Percentiles rank a stretch among this genome's conserved stretches.
Evolutionary conservation across 805 yeast species (phyloP).

Genomic region (Lipomyces kockii): DNA sequence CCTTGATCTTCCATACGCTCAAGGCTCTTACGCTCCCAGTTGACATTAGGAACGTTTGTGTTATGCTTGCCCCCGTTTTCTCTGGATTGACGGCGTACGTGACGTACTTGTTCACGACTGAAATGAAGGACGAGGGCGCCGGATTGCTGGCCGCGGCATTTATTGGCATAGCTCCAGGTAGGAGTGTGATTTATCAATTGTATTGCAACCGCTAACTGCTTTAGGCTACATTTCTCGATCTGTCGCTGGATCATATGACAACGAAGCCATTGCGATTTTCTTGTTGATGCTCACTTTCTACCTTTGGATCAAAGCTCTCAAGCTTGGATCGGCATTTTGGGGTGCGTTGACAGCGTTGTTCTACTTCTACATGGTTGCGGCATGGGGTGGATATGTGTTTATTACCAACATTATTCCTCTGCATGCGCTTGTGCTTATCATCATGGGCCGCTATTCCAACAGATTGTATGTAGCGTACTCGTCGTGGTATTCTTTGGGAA

Average conservation of each 20-base stretch:
- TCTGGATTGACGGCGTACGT: constrained; percentile 90
- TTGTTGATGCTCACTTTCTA: constrained; percentile 92
- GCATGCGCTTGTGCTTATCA: constrained; percentile 84
- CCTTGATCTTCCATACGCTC: constrained; percentile 78
- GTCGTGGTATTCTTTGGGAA: constrained; percentile 96
- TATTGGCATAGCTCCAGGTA: constrained; percentile 96
- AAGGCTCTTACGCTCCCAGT: constrained; percentile 73
- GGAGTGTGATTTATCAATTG: background rate
- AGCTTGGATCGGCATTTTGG: constrained; percentile 85
- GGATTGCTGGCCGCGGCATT: constrained; percentile 91
- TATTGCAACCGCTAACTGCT: background rate
- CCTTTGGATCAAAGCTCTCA: constrained; percentile 93
- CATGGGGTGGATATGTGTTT: constrained; percentile 99
- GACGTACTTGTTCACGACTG: constrained; percentile 83
- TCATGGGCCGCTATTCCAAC: constrained; percentile 92
- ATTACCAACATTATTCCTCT: constrained; percentile 96
- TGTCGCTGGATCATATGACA: constrained; percentile 98
- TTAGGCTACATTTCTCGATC: constrained; percentile 83
- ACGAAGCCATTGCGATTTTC: constrained; percentile 98
- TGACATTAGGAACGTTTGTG: constrained; percentile 95
- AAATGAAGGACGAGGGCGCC: constrained; percentile 86
- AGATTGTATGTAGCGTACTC: constrained; percentile 87
- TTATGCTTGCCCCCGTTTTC: constrained; percentile 93
- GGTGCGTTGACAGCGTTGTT: constrained; percentile 82
- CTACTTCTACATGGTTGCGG: constrained; percentile 98